Evolutionary conservation across 257 asterid genomes (phyloP).

Genomic region (Nicotiana tomentosiformis): DNA sequence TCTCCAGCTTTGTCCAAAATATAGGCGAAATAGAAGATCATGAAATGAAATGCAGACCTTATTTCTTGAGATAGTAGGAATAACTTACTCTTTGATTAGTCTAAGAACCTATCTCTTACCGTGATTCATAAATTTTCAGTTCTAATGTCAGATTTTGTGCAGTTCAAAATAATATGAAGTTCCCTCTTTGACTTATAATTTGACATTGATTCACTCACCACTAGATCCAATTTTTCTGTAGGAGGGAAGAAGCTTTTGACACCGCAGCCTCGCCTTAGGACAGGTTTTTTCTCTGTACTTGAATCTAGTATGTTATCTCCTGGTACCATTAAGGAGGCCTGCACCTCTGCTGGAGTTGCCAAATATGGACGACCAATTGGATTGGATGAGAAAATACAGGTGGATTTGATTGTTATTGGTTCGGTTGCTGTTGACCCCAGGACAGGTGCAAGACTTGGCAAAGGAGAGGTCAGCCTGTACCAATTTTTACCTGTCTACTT

Average conservation of each 20-base stretch:
- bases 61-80: too few species aligned
- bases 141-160: too few species aligned
- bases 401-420: conserved; percentile 82
- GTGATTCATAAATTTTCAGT: too few species aligned
- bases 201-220: not conserved
- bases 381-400: conserved; percentile 78
- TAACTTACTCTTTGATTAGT: too few species aligned
- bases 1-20: not conserved
- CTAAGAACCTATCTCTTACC: too few species aligned
- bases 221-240: conserved; percentile 15
- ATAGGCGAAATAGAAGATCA: not conserved
- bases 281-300: conserved; percentile 83
- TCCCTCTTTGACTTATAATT: not conserved
- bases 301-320: conserved; percentile 50
- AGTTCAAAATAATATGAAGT: not conserved
- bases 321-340: conserved; percentile 71
- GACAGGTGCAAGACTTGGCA: conserved; percentile 96
- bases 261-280: conserved; percentile 93
- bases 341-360: conserved; percentile 86
- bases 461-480: conserved; percentile 69
- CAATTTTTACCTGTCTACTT: too few species aligned
- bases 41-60: not conserved
- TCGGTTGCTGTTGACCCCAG: conserved; percentile 89
- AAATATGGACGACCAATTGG: conserved; percentile 88
- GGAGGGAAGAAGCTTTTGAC: conserved; percentile 79